Conservation (phyloP, 345 rosid genomes). For the Aquilaria sinensis region DNA sequence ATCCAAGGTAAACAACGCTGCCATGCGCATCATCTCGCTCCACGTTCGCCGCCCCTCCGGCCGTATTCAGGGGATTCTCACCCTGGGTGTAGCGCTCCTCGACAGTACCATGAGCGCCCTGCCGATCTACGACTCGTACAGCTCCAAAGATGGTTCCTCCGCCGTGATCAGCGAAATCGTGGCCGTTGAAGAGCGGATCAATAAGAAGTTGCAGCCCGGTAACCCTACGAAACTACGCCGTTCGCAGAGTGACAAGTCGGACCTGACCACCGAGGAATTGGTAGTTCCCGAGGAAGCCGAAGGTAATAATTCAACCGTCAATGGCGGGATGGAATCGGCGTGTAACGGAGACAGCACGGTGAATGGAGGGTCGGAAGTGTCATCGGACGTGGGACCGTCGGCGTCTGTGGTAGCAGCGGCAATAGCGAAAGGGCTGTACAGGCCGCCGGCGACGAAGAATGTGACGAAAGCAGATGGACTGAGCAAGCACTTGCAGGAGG, state of each 20-base stretch:
- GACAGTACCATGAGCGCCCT: slow-evolving; percentile 71
- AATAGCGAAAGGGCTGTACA: slow-evolving; percentile 74
- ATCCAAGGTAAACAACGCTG: slow-evolving; percentile 19
- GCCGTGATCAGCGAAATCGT: slow-evolving; percentile 10
- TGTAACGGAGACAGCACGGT: slow-evolving; percentile 38
- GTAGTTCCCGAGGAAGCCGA: background rate
- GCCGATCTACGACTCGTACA: slow-evolving; percentile 40
- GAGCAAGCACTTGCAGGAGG: slow-evolving; percentile 40
- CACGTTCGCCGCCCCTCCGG: slow-evolving; percentile 84
- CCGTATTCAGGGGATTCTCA: slow-evolving; percentile 79
- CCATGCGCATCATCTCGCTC: slow-evolving; percentile 40
- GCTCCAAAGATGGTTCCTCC: background rate
- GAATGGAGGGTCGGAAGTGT: slow-evolving; percentile 44
- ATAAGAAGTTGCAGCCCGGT: too few relatives aligned
- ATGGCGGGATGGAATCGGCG: background rate
- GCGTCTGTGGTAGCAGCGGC: slow-evolving; percentile 97
- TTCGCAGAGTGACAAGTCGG: slow-evolving; percentile 61
- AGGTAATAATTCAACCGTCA: slow-evolving; percentile 7
- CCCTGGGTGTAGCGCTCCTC: slow-evolving; percentile 61
- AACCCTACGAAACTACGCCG: slow-evolving; percentile 31
- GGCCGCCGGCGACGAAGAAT: slow-evolving; percentile 38
- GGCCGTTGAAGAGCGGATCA: slow-evolving; percentile 12
- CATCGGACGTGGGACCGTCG: slow-evolving; percentile 80
- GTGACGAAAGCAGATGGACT: slow-evolving; percentile 36
- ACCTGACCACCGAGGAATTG: slow-evolving; percentile 30